Evolutionary conservation across 2,329 filamentous ascomycete genomes (phyloP), one percentile per base, ranked within the genome.

Genomic region (Calonectria henricotiae): DNA sequence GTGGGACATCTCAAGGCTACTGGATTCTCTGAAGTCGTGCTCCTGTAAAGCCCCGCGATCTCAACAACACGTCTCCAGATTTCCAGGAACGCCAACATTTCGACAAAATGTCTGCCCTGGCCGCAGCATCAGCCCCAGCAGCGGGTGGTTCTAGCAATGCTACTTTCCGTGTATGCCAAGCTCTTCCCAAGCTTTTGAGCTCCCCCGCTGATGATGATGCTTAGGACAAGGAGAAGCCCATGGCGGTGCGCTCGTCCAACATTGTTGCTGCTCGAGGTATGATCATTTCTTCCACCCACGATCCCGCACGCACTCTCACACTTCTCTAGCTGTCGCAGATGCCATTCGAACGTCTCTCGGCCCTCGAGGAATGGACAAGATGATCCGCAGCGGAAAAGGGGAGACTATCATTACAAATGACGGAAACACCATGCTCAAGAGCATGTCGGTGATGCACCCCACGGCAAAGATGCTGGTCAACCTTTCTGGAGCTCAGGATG

Each of bases 341-440:
- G 96, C 96, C 77, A 97, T 99, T 82, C 90, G 96, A 88, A 98
- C 96, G 32, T 98, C 96, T 72, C 89, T 99, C 76, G 96, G 96
- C 74, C 96, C 96, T 75, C 92, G 96, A 84, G 96, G 96, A 81
- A 98, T 98, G 95, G 95, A 98, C 87, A 98, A 98, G 88, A 98
- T 98, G 95, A 98, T 99, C 79, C 93, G 97, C 88, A 97, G 93
- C 71, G 94, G 95, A 82, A 98, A 94, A 86, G 96, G 96, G 85
- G 94, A 97, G 84, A 98, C 95, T 69, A 96, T 98, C 83, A 99
- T 99, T 86, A 99, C 96, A 80, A 99, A 99, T 88, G 96, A 99
- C 85, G 96, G 96, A 83, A 97, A 97, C 87, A 99, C 96, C 68
- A 99, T 99, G 96, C 87, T 99, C 81, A 97, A 94, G 86, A 96